These are phyloP conservation scores for Suhomyces taliae DNA, from an alignment of 1,139 yeast genomes.

Conservation along the genomic window DNA sequence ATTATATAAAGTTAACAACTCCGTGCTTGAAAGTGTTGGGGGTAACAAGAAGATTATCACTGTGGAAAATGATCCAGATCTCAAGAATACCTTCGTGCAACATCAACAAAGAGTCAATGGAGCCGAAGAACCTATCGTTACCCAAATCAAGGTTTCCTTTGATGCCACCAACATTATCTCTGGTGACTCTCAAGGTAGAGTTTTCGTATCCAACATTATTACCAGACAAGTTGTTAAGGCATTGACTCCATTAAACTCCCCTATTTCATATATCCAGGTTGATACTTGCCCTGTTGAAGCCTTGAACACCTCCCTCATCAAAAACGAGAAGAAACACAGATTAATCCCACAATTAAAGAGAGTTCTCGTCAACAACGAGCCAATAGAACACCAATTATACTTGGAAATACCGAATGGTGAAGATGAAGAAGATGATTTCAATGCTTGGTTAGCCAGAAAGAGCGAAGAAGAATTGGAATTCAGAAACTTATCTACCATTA, in stretches of 20 bases:
- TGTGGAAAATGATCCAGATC: conserved; percentile 49
- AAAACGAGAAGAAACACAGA: conserved; percentile 42
- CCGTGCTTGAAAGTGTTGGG: conserved; percentile 54
- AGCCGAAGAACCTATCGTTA: conserved; percentile 28
- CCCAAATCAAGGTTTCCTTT: conserved; percentile 59
- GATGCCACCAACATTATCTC: conserved; percentile 76
- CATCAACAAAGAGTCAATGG: conserved; percentile 38
- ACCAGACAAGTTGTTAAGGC: conserved; percentile 76
- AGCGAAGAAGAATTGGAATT: conserved; percentile 55
- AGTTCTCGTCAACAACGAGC: conserved; percentile 46
- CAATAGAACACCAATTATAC: conserved; percentile 51
- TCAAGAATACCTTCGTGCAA: conserved; percentile 56
- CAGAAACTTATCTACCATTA: conserved; percentile 37
- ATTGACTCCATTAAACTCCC: conserved; percentile 53
- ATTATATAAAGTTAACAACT: conserved; percentile 49
- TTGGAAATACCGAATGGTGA: conserved; percentile 38
- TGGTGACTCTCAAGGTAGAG: conserved; percentile 72
- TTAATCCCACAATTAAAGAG: conserved; percentile 61
- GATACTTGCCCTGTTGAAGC: conserved; percentile 12
- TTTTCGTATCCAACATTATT: conserved; percentile 68
- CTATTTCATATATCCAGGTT: conserved; percentile 31
- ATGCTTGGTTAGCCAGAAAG: conserved; percentile 46
- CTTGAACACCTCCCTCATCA: conserved; percentile 13
- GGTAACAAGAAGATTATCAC: conserved; percentile 57
- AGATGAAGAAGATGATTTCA: conserved; percentile 21